Evolutionary conservation across 2,329 filamentous ascomycete species (phyloP).

Genomic region (Cadophora sp.): DNA sequence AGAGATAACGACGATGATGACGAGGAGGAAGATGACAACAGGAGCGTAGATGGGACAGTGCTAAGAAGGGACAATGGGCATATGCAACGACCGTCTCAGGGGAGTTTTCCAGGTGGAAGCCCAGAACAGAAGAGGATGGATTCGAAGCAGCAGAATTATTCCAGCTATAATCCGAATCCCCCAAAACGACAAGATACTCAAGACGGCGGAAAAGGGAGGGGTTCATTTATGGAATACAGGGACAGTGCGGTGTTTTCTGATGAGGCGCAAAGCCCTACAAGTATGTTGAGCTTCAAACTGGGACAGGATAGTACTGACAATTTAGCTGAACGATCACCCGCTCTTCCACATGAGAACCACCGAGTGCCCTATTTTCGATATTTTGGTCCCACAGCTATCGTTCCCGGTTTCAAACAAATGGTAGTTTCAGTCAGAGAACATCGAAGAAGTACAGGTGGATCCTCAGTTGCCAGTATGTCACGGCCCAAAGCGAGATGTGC

Average conservation of each 20-base stretch:
- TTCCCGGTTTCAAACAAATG: slow-evolving; percentile 93
- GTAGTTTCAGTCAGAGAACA: slow-evolving; percentile 77
- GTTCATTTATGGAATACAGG: slow-evolving; percentile 30
- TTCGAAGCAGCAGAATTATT: slow-evolving; percentile 25
- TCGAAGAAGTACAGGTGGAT: slow-evolving; percentile 58
- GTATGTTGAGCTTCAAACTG: slow-evolving; percentile 27
- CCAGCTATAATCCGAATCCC: slow-evolving; percentile 13
- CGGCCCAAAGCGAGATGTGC: background rate
- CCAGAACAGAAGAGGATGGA: slow-evolving; percentile 20
- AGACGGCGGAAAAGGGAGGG: slow-evolving; percentile 9
- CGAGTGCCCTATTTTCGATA: slow-evolving; percentile 89
- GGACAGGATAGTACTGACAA: background rate
- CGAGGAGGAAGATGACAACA: slow-evolving; percentile 28
- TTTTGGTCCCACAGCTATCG: slow-evolving; percentile 89
- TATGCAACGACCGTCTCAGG: background rate
- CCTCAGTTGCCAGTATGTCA: slow-evolving; percentile 36
- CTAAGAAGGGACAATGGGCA: slow-evolving; percentile 15
- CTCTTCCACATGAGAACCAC: slow-evolving; percentile 61
- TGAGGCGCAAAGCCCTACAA: slow-evolving; percentile 44
- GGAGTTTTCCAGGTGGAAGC: slow-evolving; percentile 1
- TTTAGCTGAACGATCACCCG: slow-evolving; percentile 34
- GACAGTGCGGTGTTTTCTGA: slow-evolving; percentile 39
- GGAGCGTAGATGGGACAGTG: slow-evolving; percentile 13
- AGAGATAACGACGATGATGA: slow-evolving; percentile 45
- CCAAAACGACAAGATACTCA: slow-evolving; percentile 17